Conservation (phyloP, 441 rosid species). For the Populus hybrid region DNA sequence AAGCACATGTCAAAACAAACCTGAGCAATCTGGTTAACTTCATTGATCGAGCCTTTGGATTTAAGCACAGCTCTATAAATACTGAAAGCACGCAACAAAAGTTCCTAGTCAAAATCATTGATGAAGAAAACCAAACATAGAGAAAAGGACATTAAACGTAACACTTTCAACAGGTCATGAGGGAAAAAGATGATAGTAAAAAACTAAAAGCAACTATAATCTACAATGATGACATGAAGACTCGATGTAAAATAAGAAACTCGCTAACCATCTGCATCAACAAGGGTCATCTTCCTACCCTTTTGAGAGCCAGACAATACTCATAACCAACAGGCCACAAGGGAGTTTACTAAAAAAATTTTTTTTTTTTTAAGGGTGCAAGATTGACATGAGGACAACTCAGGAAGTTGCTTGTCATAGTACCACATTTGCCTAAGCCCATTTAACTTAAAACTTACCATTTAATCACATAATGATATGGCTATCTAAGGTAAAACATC, state of each 20-base stretch:
- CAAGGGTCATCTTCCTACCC: not conserved
- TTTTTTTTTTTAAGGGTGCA: not conserved
- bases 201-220: conserved; percentile 3
- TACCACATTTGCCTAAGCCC: not conserved
- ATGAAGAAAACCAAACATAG: not conserved
- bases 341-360: not conserved
- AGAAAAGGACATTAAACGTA: conserved; percentile 4
- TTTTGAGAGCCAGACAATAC: not conserved
- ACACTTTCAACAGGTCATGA: not conserved
- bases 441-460: too few species aligned
- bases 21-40: conserved; percentile 96
- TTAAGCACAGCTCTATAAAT: conserved; percentile 82
- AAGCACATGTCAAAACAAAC: conserved; percentile 43
- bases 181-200: not conserved
- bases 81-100: conserved; percentile 45
- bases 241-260: not conserved
- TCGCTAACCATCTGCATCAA: not conserved
- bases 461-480: too few species aligned
- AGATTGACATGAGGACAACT: not conserved
- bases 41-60: conserved; percentile 77
- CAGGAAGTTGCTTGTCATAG: not conserved
- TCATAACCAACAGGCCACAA: not conserved
- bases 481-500: not conserved
- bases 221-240: not conserved
- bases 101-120: conserved; percentile 3